Percentiles rank a stretch among this genome's conserved stretches.
These are phyloP conservation scores for Pogostemon cablin DNA, from an alignment of 257 asterid genomes.

Conservation along the genomic window DNA sequence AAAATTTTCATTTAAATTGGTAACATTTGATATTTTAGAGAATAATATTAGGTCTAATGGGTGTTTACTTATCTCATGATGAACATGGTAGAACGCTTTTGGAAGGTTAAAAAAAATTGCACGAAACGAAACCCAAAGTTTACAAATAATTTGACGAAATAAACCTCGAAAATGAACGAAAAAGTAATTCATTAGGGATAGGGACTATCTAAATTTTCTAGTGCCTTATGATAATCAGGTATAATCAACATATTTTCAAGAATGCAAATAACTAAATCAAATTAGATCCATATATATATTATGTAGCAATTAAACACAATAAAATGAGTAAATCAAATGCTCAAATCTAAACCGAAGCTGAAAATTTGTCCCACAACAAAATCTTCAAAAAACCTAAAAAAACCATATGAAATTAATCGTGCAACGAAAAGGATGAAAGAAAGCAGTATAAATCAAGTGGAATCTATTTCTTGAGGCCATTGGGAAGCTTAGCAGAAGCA, in stretches of 20 bases:
- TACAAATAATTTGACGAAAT: too few relatives aligned
- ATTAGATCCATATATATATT: not conserved
- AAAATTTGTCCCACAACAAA: conserved; percentile 21
- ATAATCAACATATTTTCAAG: not conserved
- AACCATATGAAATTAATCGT: not conserved
- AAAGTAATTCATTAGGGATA: too few relatives aligned
- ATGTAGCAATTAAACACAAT: not conserved
- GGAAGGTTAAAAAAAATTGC: too few relatives aligned
- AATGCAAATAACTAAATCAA: not conserved
- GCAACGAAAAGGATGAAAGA: not conserved
- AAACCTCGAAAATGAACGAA: too few relatives aligned
- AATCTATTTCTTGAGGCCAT: conserved; percentile 45
- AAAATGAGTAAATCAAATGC: not conserved
- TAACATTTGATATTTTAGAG: too few relatives aligned
- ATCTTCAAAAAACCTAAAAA: not conserved
- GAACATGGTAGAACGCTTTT: too few relatives aligned
- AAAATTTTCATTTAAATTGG: too few relatives aligned
- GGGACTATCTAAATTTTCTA: too few relatives aligned
- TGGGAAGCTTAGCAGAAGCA: conserved; percentile 37
- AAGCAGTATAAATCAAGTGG: not conserved
- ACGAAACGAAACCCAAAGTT: too few relatives aligned
- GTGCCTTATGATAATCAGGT: too few relatives aligned
- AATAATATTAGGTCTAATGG: too few relatives aligned
- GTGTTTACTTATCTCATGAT: too few relatives aligned
- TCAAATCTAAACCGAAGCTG: not conserved